These are phyloP conservation scores for Thelonectria rubi DNA, from an alignment of 2,329 filamentous ascomycete genomes.

Conservation along the genomic window DNA sequence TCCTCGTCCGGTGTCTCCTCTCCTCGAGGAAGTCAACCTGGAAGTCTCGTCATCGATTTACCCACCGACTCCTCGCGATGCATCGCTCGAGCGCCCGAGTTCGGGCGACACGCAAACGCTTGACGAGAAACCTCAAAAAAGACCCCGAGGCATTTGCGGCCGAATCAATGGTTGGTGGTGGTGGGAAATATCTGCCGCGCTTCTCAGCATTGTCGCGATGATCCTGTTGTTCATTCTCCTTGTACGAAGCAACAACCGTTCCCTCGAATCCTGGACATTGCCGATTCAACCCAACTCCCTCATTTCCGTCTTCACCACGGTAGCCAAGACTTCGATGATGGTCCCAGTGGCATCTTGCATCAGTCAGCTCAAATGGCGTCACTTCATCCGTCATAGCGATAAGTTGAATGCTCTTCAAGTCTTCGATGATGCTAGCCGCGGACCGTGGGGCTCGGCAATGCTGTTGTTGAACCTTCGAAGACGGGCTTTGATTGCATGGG, in stretches of 20 bases:
- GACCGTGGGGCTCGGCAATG: conserved; percentile 8
- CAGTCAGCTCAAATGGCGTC: conserved; percentile 20
- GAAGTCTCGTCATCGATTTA: neutral
- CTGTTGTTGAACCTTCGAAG: conserved; percentile 4
- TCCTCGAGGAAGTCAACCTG: neutral
- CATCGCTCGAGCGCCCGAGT: neutral
- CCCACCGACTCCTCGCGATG: neutral
- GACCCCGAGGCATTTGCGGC: neutral
- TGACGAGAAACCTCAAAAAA: neutral
- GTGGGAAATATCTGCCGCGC: conserved; percentile 13
- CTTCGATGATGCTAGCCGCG: conserved; percentile 22
- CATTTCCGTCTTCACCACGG: conserved; percentile 10
- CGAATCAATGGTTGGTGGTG: conserved; percentile 9
- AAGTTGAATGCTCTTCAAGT: conserved; percentile 6
- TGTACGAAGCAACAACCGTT: neutral
- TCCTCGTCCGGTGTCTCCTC: neutral
- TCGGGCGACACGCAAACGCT: neutral
- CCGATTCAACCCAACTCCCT: conserved; percentile 21
- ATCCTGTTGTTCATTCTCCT: conserved; percentile 4
- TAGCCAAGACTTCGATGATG: conserved; percentile 13
- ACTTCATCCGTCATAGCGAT: neutral
- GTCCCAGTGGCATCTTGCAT: conserved; percentile 18
- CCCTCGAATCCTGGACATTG: conserved; percentile 5
- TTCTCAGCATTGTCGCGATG: conserved; percentile 9
- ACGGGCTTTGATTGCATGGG: conserved; percentile 15